Evolutionary conservation across 1,139 yeast genomes (phyloP).

Genomic region (Scheffersomyces segobiensis): DNA sequence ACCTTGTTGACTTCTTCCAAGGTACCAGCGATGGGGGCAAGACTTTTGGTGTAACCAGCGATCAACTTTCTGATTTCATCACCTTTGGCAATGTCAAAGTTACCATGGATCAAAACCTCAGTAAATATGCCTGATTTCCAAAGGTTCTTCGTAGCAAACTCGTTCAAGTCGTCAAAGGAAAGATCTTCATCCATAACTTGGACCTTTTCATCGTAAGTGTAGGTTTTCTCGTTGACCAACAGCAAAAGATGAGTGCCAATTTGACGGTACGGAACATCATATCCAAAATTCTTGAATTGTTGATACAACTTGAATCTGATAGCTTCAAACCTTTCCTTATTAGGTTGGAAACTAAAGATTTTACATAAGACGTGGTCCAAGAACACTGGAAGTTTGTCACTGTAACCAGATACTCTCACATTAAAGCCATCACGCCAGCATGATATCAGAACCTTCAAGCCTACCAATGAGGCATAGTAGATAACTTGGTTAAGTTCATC

Average conservation of each 20-base stretch:
- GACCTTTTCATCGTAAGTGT: constrained; percentile 63
- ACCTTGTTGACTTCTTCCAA: constrained; percentile 30
- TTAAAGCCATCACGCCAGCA: constrained; percentile 71
- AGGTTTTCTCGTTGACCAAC: constrained; percentile 69
- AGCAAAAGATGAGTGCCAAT: constrained; percentile 62
- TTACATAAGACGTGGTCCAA: constrained; percentile 59
- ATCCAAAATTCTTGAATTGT: constrained; percentile 70
- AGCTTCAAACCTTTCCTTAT: constrained; percentile 59
- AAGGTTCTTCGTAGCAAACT: constrained; percentile 41
- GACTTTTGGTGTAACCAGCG: constrained; percentile 16
- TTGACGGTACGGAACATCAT: constrained; percentile 73
- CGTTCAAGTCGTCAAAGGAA: constrained; percentile 49
- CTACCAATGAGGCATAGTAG: constrained; percentile 85
- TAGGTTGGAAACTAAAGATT: constrained; percentile 53
- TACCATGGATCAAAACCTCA: constrained; percentile 81
- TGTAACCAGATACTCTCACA: constrained; percentile 73
- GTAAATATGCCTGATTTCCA: constrained; percentile 54
- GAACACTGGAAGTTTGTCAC: constrained; percentile 71
- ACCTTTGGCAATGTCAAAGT: constrained; percentile 61
- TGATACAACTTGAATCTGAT: constrained; percentile 65
- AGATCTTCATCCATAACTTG: constrained; percentile 45
- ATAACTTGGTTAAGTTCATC: constrained; percentile 76
- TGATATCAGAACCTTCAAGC: constrained; percentile 59
- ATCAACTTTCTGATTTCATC: constrained; percentile 23
- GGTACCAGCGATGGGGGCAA: constrained; percentile 40